A percentile compares a stretch with the other conserved stretches of the same genome.
These are phyloP conservation scores for Capronia americana DNA, from an alignment of 2,329 filamentous ascomycete genomes.

Conservation along the genomic window DNA sequence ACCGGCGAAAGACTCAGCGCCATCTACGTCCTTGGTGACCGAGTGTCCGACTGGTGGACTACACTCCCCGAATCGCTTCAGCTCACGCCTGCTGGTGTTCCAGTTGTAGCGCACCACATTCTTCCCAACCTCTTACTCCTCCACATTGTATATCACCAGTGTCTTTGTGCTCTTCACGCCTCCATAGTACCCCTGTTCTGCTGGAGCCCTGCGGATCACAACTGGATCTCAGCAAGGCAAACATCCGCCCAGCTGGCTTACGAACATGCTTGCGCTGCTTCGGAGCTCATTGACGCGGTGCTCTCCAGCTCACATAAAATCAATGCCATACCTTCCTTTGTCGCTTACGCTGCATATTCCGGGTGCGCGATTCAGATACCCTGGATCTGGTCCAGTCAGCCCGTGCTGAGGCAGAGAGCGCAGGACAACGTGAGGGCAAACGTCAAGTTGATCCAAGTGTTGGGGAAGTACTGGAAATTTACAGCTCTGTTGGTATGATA, in stretches of 20 bases:
- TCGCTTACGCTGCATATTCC: constrained; percentile 24
- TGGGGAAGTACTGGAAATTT: constrained; percentile 27
- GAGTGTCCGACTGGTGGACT: constrained; percentile 18
- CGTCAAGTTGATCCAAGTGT: constrained; percentile 15
- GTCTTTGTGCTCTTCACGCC: constrained; percentile 24
- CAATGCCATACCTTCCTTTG: constrained; percentile 19
- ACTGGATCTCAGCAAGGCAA: constrained; percentile 17
- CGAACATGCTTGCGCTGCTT: constrained; percentile 20
- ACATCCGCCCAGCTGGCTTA: constrained; percentile 21
- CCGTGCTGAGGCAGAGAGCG: constrained; percentile 6
- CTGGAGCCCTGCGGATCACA: constrained; percentile 15
- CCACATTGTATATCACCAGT: constrained; percentile 24
- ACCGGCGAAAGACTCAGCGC: constrained; percentile 10
- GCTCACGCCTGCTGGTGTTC: not conserved
- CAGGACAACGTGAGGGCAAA: constrained; percentile 17
- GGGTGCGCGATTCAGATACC: constrained; percentile 24
- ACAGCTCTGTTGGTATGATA: constrained; percentile 16
- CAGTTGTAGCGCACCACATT: not conserved
- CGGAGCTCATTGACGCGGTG: constrained; percentile 15
- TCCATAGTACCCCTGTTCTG: constrained; percentile 26
- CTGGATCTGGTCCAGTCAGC: constrained; percentile 14
- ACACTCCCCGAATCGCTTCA: constrained; percentile 15
- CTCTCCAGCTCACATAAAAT: constrained; percentile 3
- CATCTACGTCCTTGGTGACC: constrained; percentile 24
- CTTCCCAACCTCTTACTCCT: constrained; percentile 21